phyloP scores from a whole-genome alignment of 2,329 filamentous ascomycete species.

The Neofusicoccum cordaticola region DNA sequence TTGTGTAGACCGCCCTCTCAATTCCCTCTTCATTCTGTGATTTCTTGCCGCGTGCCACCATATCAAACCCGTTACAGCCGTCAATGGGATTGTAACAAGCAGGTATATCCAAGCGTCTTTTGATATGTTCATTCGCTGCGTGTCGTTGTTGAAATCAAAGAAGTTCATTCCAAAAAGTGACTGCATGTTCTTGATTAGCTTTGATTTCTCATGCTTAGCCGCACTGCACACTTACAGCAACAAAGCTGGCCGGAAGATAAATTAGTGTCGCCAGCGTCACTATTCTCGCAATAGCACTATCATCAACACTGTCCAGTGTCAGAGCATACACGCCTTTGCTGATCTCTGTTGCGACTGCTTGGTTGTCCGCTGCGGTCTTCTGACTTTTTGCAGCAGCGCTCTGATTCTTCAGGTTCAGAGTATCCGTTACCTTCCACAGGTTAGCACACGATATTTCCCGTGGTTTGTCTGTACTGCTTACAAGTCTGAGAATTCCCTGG shows the following conservation, averaged over 20 bases:
- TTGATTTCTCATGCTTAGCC: not conserved
- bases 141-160: not conserved
- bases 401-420: conserved; percentile 9
- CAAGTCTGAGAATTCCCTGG: not conserved
- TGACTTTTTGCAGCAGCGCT: not conserved
- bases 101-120: conserved; percentile 4
- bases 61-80: not conserved
- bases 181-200: not conserved
- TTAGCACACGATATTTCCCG: not conserved
- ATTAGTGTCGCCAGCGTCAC: conserved; percentile 7
- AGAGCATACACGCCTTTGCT: conserved; percentile 7
- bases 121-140: not conserved
- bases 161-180: conserved; percentile 10
- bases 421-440: not conserved
- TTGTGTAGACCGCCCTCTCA: not conserved
- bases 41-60: conserved; percentile 6
- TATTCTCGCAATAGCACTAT: not conserved
- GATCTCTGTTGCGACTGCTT: conserved; percentile 3
- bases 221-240: not conserved
- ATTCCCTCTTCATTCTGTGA: not conserved
- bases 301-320: not conserved
- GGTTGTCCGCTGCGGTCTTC: not conserved
- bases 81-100: not conserved
- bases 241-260: conserved; percentile 8
- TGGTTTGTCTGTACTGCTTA: not conserved